Evolutionary conservation across 495 filamentous ascomycete genomes (phyloP), one percentile per base, ranked within the genome.

Genomic region (Lepraria neglecta): DNA sequence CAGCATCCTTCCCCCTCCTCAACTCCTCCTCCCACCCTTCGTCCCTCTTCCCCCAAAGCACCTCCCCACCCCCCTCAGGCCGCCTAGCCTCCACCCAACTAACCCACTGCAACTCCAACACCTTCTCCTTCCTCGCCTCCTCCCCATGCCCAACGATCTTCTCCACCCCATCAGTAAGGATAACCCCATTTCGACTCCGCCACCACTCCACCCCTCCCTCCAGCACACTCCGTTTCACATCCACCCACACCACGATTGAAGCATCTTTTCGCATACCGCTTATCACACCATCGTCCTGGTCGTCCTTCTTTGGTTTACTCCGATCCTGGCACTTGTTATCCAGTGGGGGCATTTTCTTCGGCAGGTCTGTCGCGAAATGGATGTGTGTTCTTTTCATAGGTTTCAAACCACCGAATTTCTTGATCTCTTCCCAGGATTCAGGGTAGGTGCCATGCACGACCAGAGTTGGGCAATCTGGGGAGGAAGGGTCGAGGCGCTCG

Each of bases 361-460:
- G 84, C 33, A 89, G 69, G 0, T 87, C 89, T 1, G 83, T 81
- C 6, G 87, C 86, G 68, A 92, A 94, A 70, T 98, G 94, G 19
- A 97, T 84, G 67, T 97, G 94, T 56, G 86, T 90, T 53, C 94
- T 70, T 0, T 76, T 76, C 94, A 97, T 97, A 28, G 77, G 79
- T 57, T 82, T 86, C 61, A 98, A 71, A 2, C 91, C 90, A 6
- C 92, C 92, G 0, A 80, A 80, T 1, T 73, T 74, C 15, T 90
- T 64, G 63, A 98, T 97, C 9, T 74, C 53, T 17, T 80, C 77
- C 86, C 91, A 97, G 48, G 84, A 82, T 1, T 78, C 77, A 62
- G 89, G 86, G 69, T 87, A 91, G 0, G 95, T 97, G 33, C 94
- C 94, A 70, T 98, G 94, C 2, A 97, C 82, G 1, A 90, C 88